phyloP scores from a whole-genome alignment of 305 asterid genomes.

The Lippia alba region DNA sequence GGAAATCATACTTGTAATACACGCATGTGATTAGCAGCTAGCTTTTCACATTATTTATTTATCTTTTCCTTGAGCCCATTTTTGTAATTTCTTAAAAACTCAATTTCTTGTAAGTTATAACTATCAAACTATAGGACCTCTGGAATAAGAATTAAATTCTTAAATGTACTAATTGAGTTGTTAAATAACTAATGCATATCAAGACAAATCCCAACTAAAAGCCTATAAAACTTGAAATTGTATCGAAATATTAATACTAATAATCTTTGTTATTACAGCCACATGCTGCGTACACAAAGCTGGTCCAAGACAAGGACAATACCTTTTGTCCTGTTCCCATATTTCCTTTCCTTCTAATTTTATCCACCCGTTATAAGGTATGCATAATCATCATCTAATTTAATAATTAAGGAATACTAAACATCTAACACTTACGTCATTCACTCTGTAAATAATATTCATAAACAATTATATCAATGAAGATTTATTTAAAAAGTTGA shows the following conservation, averaged over 20 bases:
- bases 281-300: background rate
- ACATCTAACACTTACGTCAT: background rate
- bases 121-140: background rate
- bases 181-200: background rate
- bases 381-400: background rate
- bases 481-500: no score
- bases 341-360: background rate
- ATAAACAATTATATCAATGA: no score
- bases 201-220: constrained; percentile 1
- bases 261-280: background rate
- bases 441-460: background rate
- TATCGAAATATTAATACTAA: background rate
- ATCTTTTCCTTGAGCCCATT: background rate
- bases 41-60: background rate
- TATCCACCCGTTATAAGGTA: constrained; percentile 6
- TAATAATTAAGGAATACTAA: background rate
- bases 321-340: constrained; percentile 21
- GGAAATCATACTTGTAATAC: background rate
- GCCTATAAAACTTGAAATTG: background rate
- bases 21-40: background rate
- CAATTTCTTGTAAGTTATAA: background rate
- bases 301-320: constrained; percentile 27
- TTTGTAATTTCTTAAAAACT: no score
- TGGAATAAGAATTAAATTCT: no score
- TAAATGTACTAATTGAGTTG: background rate